Evolutionary conservation across 257 asterid species (phyloP), one percentile per base, ranked within the genome.

Genomic region (Oldenlandia corymbosa): DNA sequence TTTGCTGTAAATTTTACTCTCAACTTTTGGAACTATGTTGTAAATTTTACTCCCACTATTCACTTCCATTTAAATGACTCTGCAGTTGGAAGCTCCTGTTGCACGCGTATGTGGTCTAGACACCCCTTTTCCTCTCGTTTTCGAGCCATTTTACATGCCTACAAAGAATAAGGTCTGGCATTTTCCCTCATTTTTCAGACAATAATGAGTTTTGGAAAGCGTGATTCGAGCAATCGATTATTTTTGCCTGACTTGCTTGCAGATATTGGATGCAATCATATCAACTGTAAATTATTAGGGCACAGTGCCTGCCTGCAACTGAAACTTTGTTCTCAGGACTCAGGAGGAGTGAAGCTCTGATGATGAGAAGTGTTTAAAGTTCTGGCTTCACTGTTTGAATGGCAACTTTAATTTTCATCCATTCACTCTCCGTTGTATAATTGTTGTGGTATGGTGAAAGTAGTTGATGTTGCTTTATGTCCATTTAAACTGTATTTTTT

Each of bases 71-170:
- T 27, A 26, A 57, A 24, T 27, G 32, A 14, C 31, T 37, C 55
- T 79, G 80, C 85, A 91, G 98, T 77, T 91, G 28, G 95, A 91
- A 80, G 97, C 97, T 72, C 97, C 97, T 0, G 95, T 91, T 55
- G 82, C 92, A 13, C 85, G 98, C 72, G 96, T 91, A 1, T 91
- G 98, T 26, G 98, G 98, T 5, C 76, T 91, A 23, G 98, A 91
- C 62, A 91, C 98, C 13, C 97, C 98, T 24, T 88, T 91, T 68
- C 98, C 98, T 69, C 93, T 92, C 10, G 98, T 92, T 20, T 92
- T 86, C 37, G 97, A 93, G 68, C 96, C 97, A 20, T 87, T 89
- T 73, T 93, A 93, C 79, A 41, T 93, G 80, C 96, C 99, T 42
- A 89, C 95, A 26, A 93, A 81, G 73, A 93, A 93, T 60, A 93